These are phyloP conservation scores for Tetrahymena thermophila DNA, from an alignment of 73 alveolate genomes.

Conservation along the genomic window DNA sequence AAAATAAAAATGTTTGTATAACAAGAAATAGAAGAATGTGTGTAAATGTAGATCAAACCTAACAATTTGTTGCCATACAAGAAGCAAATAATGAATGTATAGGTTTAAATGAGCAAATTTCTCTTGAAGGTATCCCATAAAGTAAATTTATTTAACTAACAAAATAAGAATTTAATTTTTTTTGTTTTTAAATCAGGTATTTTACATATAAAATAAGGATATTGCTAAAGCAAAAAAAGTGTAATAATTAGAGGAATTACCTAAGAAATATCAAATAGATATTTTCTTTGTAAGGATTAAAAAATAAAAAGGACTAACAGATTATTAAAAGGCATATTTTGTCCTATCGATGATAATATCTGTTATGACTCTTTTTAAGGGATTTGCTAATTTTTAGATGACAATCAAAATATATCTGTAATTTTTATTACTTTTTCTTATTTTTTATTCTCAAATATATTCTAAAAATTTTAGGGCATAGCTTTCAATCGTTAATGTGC, in stretches of 20 bases:
- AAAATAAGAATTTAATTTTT: not conserved
- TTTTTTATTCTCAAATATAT: not conserved
- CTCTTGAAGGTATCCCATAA: not conserved
- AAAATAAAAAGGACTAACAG: too few species aligned
- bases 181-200: not conserved
- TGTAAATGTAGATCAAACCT: not conserved
- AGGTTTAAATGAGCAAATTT: not conserved
- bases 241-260: not conserved
- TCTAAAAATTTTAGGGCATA: not conserved
- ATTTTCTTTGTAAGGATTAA: not conserved
- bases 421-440: not conserved
- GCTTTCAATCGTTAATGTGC: not conserved
- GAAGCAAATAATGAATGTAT: not conserved
- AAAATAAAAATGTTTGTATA: not conserved
- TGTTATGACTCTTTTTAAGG: not conserved
- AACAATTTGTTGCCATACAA: not conserved
- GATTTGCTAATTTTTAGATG: not conserved
- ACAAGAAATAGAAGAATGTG: not conserved
- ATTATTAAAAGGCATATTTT: too few species aligned
- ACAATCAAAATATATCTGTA: not conserved
- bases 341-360: not conserved
- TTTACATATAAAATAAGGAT: not conserved
- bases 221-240: not conserved
- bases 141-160: not conserved
- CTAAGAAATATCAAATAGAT: not conserved